phyloP scores from a whole-genome alignment of 2,329 filamentous ascomycete species.

The Paecilomyces sp. region DNA sequence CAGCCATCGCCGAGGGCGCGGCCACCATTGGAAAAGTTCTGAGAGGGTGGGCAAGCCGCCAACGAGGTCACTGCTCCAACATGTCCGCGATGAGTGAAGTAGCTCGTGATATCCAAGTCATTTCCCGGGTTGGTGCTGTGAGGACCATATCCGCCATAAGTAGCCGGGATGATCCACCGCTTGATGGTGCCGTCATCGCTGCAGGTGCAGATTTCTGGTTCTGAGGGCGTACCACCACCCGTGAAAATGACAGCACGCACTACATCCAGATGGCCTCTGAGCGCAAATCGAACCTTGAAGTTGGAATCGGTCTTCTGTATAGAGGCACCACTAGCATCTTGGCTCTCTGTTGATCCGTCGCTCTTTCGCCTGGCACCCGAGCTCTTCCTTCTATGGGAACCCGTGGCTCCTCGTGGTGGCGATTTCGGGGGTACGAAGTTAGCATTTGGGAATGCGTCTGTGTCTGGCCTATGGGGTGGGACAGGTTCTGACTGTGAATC shows the following conservation, averaged over 20 bases:
- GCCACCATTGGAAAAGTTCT: slow-evolving; percentile 83
- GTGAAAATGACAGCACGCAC: slow-evolving; percentile 95
- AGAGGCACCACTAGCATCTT: slow-evolving; percentile 34
- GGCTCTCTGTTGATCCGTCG: slow-evolving; percentile 58
- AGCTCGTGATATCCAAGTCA: slow-evolving; percentile 85
- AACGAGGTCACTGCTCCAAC: slow-evolving; percentile 82
- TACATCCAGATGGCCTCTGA: slow-evolving; percentile 87
- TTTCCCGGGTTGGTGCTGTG: slow-evolving; percentile 52
- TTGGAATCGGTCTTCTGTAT: slow-evolving; percentile 59
- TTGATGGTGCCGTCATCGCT: slow-evolving; percentile 96
- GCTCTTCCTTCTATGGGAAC: slow-evolving; percentile 70
- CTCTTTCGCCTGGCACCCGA: slow-evolving; percentile 64
- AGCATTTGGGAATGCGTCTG: slow-evolving; percentile 76
- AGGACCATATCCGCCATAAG: slow-evolving; percentile 57
- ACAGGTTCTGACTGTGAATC: slow-evolving; percentile 34
- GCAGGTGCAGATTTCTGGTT: slow-evolving; percentile 93
- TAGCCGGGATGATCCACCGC: slow-evolving; percentile 85
- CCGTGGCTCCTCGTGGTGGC: slow-evolving; percentile 57
- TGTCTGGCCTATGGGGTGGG: slow-evolving; percentile 66
- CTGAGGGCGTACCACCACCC: slow-evolving; percentile 86
- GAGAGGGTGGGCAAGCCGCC: slow-evolving; percentile 77
- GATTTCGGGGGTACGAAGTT: slow-evolving; percentile 74
- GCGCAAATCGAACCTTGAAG: slow-evolving; percentile 88
- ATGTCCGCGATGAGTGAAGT: slow-evolving; percentile 93
- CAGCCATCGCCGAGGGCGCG: slow-evolving; percentile 87